Evolutionary conservation across 1,284 basidiomycete species (phyloP), one percentile per base, ranked within the genome.

Genomic region (Puccinia triticina): DNA sequence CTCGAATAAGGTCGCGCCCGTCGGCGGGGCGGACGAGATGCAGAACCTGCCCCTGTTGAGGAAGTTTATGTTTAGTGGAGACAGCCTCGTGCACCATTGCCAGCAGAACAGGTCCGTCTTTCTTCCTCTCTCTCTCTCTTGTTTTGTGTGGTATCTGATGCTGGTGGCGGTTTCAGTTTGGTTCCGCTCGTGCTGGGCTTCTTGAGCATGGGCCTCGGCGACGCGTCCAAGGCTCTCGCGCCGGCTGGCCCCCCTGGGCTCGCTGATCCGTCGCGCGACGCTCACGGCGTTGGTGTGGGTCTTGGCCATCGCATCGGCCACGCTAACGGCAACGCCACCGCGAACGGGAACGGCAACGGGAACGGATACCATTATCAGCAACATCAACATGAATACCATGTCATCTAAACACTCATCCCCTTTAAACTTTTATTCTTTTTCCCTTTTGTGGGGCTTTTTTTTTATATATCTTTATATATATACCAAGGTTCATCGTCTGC

Each of bases 101-200:
- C 86, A 87, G 83, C 88, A 88, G 78, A 88, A 88, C 83, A 87
- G 80, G 80, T 82, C 10, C 16, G 79, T 81, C 16, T 26, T 55
- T 61, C 18, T 59, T 66, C 21, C 29, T 16, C 21, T 61, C 29
- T 46, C 50, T 23, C 0, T 64, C n/a, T 76, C 34, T 53, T 18
- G 29, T 11, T 69, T 57, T 53, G 26, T 21, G 14, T 18, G 1
- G 11, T 10, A 29, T 43, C 18, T 69, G 23, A 59, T 50, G 14
- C 40, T 37, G 26, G 16, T 55, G 23, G 21, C 11, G n/a, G 34
- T 80, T 48, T 59, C 50, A 82, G 87, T 43, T 84, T 88, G 18
- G 83, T 88, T 32, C 88, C 88, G 2, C 83, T 86, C 16, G 85
- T 88, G 16, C 84, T 88, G n/a, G 84, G 85, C 10, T 86, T 86